Evolutionary conservation across 129 eudicot species (phyloP), one percentile per base, ranked within the genome.

Genomic region (Scalesia atractyloides): DNA sequence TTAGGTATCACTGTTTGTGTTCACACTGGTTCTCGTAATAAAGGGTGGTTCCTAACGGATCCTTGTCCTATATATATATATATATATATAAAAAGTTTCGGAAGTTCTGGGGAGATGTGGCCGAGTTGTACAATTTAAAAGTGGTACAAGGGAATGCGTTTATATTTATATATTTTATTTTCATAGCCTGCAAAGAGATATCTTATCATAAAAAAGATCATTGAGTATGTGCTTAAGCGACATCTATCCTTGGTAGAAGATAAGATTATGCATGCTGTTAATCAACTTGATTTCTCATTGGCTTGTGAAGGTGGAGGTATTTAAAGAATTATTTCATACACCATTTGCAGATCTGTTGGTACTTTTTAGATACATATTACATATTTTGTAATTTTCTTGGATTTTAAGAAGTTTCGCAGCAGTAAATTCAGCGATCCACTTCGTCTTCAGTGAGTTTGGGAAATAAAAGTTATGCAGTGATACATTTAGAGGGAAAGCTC

Each of bases 201-300:
- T 84, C 83, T 85, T 73, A 88, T 93, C 34, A 72, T 93, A 47
- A 90, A 87, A 76, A 71, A 82, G 78, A 83, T 93, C 62, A 69
- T 83, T 5, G 96, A 86, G 78, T 84, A 89, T 65, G 87, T 90
- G 62, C 70, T 93, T 64, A 63, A 77, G 65, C 82, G 80, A 18
- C 98, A 93, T 83, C 89, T 93, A 44, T 81, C 89, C 41, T 72
- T 93, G 72, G 17, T 83, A n/a, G 83, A 77, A 73, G 92, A 86
- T 72, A 84, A 81, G 19, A 73, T 93, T 22, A 61, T 49, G 73
- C 76, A 83, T 39, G 76, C 73, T 78, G 90, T 88, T 39, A 93
- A 93, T 81, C 96, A 93, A 78, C 98, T 93, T 73, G 97, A 90
- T 79, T 93, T 93, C 64, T 77, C 89, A 48, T 89, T 93, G 73